A percentile compares a stretch with the other conserved stretches of the same genome.
phyloP scores from a whole-genome alignment of 352 stramenopile genomes.

The Phytophthora litchii region DNA sequence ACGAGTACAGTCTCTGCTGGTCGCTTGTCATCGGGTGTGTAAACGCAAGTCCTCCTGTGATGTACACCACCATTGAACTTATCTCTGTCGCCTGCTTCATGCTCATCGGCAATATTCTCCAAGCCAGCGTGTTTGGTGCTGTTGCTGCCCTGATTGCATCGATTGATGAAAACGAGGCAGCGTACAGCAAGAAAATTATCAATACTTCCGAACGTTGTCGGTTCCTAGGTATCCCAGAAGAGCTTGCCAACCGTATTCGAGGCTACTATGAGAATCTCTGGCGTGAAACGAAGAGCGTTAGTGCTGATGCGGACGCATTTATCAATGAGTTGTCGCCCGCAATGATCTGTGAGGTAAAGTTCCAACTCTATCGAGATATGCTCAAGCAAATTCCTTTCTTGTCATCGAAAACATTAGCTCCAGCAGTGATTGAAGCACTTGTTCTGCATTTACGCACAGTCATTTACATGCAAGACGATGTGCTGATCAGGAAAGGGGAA shows the following conservation, averaged over 20 bases:
- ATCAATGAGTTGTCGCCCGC: conserved; percentile 76
- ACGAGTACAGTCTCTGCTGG: conserved; percentile 59
- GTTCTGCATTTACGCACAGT: conserved; percentile 80
- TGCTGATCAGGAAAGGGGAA: conserved; percentile 75
- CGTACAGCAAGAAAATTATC: conserved; percentile 76
- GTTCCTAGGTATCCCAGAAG: conserved; percentile 63
- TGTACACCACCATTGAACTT: conserved; percentile 53
- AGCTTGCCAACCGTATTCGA: conserved; percentile 52
- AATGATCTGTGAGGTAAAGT: conserved; percentile 78
- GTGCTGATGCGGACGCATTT: conserved; percentile 64
- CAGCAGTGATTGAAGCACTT: conserved; percentile 75
- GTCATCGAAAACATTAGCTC: conserved; percentile 59
- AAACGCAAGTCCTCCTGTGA: conserved; percentile 61
- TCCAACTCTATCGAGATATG: conserved; percentile 81
- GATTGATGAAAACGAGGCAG: conserved; percentile 64
- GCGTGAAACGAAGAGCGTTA: conserved; percentile 66
- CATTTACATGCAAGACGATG: conserved; percentile 85
- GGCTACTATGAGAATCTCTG: conserved; percentile 75
- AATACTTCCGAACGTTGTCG: conserved; percentile 63
- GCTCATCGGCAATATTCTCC: conserved; percentile 66
- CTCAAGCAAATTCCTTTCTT: conserved; percentile 78
- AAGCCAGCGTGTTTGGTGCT: conserved; percentile 73
- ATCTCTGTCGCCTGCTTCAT: conserved; percentile 68
- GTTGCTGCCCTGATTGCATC: conserved; percentile 67
- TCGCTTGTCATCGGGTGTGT: conserved; percentile 63